Conservation (phyloP, 306 rosid species). For the Hylodesmum podocarpum region DNA sequence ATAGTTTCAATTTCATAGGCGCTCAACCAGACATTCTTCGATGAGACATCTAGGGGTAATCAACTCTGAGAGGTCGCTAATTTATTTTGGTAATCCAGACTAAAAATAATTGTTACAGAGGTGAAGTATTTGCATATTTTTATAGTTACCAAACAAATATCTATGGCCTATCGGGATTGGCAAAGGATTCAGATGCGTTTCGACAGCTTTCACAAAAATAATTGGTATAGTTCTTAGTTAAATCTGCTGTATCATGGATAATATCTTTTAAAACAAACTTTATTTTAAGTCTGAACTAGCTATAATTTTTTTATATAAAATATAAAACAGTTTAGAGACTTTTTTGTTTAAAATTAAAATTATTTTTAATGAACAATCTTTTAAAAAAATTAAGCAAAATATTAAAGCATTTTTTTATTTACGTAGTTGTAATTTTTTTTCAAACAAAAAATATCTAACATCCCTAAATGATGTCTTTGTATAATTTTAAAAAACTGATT, state of each 20-base stretch:
- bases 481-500: neutral
- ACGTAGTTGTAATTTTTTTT: neutral
- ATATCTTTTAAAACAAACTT: neutral
- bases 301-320: neutral
- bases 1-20: constrained; percentile 56
- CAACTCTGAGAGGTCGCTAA: constrained; percentile 51
- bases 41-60: constrained; percentile 65
- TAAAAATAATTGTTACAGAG: constrained; percentile 54
- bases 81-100: constrained; percentile 61
- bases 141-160: constrained; percentile 45
- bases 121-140: constrained; percentile 66
- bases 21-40: constrained; percentile 51
- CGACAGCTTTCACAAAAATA: neutral
- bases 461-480: neutral
- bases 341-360: neutral
- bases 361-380: neutral
- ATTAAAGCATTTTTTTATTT: neutral
- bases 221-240: neutral
- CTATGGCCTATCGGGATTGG: neutral
- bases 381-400: neutral
- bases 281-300: neutral
- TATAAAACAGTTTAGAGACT: neutral
- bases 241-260: neutral
- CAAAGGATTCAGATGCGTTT: neutral
- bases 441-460: neutral